Evolutionary conservation across 2,329 filamentous ascomycete genomes (phyloP).

Genomic region (Pyrenophora seminiperda): DNA sequence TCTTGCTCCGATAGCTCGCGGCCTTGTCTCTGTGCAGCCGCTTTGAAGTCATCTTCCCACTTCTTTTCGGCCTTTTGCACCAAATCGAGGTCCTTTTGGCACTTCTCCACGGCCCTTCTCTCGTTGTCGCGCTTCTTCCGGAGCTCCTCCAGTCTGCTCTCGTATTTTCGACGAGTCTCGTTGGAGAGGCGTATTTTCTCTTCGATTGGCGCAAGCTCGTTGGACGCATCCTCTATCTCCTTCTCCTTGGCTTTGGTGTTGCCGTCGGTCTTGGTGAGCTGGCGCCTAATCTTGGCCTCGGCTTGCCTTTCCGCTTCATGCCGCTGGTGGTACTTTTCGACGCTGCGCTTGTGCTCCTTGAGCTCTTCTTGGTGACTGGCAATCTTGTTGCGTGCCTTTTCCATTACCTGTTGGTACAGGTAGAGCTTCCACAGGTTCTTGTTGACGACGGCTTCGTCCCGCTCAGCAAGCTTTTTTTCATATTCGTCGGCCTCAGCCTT

Average conservation of each 20-base stretch:
- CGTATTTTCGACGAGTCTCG: slow-evolving; percentile 70
- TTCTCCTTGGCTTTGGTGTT: slow-evolving; percentile 85
- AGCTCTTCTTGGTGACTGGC: slow-evolving; percentile 93
- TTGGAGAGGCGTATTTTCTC: slow-evolving; percentile 83
- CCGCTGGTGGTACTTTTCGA: slow-evolving; percentile 79
- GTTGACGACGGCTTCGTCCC: slow-evolving; percentile 87
- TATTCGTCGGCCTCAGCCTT: slow-evolving; percentile 95
- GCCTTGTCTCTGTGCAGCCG: slow-evolving; percentile 83
- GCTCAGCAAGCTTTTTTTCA: slow-evolving; percentile 85
- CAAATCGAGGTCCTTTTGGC: slow-evolving; percentile 77
- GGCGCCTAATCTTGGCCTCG: slow-evolving; percentile 76
- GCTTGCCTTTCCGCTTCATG: slow-evolving; percentile 83
- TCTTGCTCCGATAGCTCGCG: slow-evolving; percentile 84
- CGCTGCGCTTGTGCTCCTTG: slow-evolving; percentile 86
- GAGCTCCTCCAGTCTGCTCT: slow-evolving; percentile 71
- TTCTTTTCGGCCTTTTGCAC: slow-evolving; percentile 90
- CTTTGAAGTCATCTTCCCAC: slow-evolving; percentile 86
- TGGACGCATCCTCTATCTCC: slow-evolving; percentile 83
- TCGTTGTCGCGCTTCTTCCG: slow-evolving; percentile 78
- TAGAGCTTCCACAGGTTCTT: slow-evolving; percentile 97
- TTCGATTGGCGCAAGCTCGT: slow-evolving; percentile 83
- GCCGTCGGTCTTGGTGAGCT: slow-evolving; percentile 81
- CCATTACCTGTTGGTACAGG: slow-evolving; percentile 91
- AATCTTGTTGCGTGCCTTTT: slow-evolving; percentile 87
- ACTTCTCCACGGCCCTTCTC: slow-evolving; percentile 68